Base-by-base conservation (phyloP, 192 early-diverging fungal species). In the Helicostylum pulchrum region DNA sequence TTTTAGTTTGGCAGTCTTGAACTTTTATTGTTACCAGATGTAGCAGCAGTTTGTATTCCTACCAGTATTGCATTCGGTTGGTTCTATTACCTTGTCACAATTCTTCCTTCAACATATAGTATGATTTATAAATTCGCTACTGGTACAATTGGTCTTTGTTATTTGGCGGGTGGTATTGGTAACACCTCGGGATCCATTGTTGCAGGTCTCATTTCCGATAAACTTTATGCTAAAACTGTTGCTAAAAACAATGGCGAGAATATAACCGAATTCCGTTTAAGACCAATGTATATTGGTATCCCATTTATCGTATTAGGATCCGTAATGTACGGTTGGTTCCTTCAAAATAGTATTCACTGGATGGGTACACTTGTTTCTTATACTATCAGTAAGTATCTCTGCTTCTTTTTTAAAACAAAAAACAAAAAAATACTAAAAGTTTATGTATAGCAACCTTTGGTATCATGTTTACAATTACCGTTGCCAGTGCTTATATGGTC, bases 51-150 rank as follows among this genome's bases (percentile, higher is more conserved):
- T 2, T 67, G 70, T 26, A 23, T 72, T 8, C 64, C 66, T 47
- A 73, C 78, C 44, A 77, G 78, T 23, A 67, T 79, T 62, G 30
- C 81, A 10, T 82, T 83, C 61, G 81, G 80, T 0, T 67, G 74
- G 14, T 85, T 78, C 66, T 82, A 80, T 65, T 64, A 74, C 7
- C 70, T 80, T 10, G 70, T 76, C 12, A 81, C 78, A 0, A 71
- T 73, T 21, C 64, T 78, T 52, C 68, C 83, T 30, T 42, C 71
- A 21, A 74, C 80, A 8, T 83, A 75, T 51, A 60, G 70, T 12
- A 51, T 53, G 7, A 21, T 79, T 7, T 85, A 85, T 42, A 20
- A 57, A 1, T 68, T 82, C 46, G 65, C 68, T 8, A 73, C 75
- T 21, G 75, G 76, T 34, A 55, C 34, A 1, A 77, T 78, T 30